phyloP scores from a whole-genome alignment of 148 eudicot species.

The Rhododendron mucronatum region DNA sequence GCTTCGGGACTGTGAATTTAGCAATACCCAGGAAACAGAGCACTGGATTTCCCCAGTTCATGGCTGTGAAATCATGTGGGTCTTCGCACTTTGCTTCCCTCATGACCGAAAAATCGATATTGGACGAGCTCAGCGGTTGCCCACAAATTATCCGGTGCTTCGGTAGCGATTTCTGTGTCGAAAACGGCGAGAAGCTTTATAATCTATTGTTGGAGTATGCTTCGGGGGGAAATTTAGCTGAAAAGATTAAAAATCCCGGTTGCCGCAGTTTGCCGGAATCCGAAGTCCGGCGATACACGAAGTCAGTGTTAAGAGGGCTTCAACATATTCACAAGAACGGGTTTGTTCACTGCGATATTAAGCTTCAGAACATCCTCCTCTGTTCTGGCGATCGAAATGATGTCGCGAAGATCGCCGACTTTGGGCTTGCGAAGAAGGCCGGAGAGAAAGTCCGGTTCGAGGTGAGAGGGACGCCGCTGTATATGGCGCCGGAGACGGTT shows the following conservation, averaged over 20 bases:
- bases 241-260: slow-evolving; percentile 24
- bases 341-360: slow-evolving; percentile 74
- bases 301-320: slow-evolving; percentile 47
- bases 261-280: slow-evolving; percentile 24
- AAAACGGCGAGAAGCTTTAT: slow-evolving; percentile 42
- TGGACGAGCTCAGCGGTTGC: slow-evolving; percentile 37
- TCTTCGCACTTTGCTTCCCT: slow-evolving; percentile 31
- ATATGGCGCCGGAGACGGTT: slow-evolving; percentile 85
- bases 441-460: slow-evolving; percentile 21
- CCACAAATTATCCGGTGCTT: slow-evolving; percentile 45
- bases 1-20: slow-evolving; percentile 57
- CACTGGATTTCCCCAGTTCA: slow-evolving; percentile 8
- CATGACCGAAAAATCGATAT: slow-evolving; percentile 40
- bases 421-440: slow-evolving; percentile 59
- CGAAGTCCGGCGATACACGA: slow-evolving; percentile 40
- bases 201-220: slow-evolving; percentile 78
- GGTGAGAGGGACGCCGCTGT: slow-evolving; percentile 76
- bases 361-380: slow-evolving; percentile 61
- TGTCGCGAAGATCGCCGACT: slow-evolving; percentile 58
- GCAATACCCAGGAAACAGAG: slow-evolving; percentile 33
- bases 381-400: slow-evolving; percentile 21
- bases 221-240: slow-evolving; percentile 42
- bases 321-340: slow-evolving; percentile 50
- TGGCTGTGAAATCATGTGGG: slow-evolving; percentile 59
- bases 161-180: slow-evolving; percentile 42